Evolutionary conservation across 2,329 filamentous ascomycete species (phyloP), one percentile per base, ranked within the genome.

Genomic region (Teratosphaeria nubilosa): DNA sequence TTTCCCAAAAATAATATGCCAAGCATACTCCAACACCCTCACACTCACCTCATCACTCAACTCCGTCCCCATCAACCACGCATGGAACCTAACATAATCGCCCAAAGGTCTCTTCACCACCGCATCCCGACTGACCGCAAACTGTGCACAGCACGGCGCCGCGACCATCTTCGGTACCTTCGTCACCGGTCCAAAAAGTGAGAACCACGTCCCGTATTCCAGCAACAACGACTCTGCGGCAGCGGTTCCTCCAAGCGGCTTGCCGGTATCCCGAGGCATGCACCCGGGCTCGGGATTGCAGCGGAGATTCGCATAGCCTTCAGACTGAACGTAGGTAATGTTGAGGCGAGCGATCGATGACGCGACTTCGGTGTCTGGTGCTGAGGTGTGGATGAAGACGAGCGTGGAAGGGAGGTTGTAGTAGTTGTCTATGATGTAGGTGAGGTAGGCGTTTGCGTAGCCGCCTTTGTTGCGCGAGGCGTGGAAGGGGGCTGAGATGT

Each of bases 61-160:
- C 0, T 71, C 62, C 1, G 79, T 81, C 3, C 76, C 66, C 24
- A 75, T 54, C 20, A 82, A 64, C 79, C 80, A 82, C 2, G 74
- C 68, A 16, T 77, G 72, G 59, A 75, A 79, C 13, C 71, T 68
- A 57, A 75, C 70, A 60, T 82, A 82, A 27, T 81, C 78, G 13
- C 69, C 72, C 65, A 69, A 74, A 3, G 75, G 74, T 25, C 76
- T 72, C 61, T 77, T 69, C n/a, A 67, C 68, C 13, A 82, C 73
- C 64, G 76, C 77, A 56, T 76, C 74, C 50, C 70, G 72, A 0
- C 77, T 78, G 1, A 78, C 78, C 0, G 76, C 79, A 63, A 82
- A 82, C 60, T 82, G 80, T 3, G 80, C 79, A 60, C 80, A 82
- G 63, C 80, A 82, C 30, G 77, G 77, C 2, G 77, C 76, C 0